Conservation (phyloP, 2,329 filamentous ascomycete species). For the Sphaerulina populicola region DNA sequence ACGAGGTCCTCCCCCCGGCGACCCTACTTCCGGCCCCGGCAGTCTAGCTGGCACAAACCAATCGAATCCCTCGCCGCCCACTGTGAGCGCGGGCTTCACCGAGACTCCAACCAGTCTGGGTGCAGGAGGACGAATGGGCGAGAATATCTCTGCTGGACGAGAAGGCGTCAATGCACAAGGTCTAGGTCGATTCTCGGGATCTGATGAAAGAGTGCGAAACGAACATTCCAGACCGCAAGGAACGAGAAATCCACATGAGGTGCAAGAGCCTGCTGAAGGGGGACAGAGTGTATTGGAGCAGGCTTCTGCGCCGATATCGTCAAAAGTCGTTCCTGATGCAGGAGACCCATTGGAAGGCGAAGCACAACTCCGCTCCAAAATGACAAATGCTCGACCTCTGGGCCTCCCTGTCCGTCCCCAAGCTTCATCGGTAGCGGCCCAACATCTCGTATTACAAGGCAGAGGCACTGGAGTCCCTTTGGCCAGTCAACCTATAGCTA, state of each 20-base stretch:
- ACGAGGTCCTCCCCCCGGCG: slow-evolving; percentile 19
- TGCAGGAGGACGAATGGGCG: slow-evolving; percentile 18
- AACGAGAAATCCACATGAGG: slow-evolving; percentile 1
- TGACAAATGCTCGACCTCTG: slow-evolving; percentile 4
- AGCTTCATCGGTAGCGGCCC: not conserved
- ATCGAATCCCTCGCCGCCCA: slow-evolving; percentile 11
- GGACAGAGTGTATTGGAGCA: slow-evolving; percentile 11
- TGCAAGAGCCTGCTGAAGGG: slow-evolving; percentile 13
- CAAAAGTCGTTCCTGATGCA: not conserved
- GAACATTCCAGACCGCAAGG: slow-evolving; percentile 11
- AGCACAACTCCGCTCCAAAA: not conserved
- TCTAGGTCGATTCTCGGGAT: slow-evolving; percentile 6
- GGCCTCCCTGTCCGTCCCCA: slow-evolving; percentile 7
- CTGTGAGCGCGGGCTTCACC: slow-evolving; percentile 14
- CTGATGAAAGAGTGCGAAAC: slow-evolving; percentile 9
- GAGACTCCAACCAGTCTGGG: slow-evolving; percentile 13
- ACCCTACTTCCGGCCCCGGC: slow-evolving; percentile 9
- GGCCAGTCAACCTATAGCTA: slow-evolving; percentile 19
- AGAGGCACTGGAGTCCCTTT: slow-evolving; percentile 21
- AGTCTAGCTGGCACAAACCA: slow-evolving; percentile 15
- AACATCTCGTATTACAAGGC: slow-evolving; percentile 18
- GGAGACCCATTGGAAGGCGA: not conserved
- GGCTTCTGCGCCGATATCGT: not conserved
- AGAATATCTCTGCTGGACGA: slow-evolving; percentile 19
- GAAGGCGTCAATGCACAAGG: slow-evolving; percentile 24